phyloP scores from a whole-genome alignment of 2,329 filamentous ascomycete species.

The Alternaria angustiovoidea region DNA sequence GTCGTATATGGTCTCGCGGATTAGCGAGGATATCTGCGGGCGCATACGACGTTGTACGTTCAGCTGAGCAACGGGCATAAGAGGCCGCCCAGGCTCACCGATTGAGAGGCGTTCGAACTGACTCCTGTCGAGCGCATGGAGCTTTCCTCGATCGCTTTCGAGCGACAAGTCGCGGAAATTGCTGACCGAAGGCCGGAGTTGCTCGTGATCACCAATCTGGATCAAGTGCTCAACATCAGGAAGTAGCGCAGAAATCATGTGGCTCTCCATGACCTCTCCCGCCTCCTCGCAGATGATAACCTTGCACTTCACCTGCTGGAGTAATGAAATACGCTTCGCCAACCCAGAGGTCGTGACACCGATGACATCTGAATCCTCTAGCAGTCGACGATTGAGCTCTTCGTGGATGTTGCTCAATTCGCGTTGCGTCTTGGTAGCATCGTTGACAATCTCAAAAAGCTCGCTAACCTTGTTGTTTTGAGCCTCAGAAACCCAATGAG shows the following conservation, averaged over 20 bases:
- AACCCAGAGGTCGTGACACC: constrained; percentile 69
- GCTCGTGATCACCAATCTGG: constrained; percentile 70
- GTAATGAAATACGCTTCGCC: constrained; percentile 61
- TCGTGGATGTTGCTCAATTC: constrained; percentile 36
- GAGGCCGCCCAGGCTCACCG: constrained; percentile 28
- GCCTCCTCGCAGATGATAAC: constrained; percentile 74
- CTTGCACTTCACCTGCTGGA: constrained; percentile 62
- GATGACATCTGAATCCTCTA: constrained; percentile 60
- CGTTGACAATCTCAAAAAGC: constrained; percentile 22
- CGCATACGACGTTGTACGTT: constrained; percentile 71
- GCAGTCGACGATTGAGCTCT: constrained; percentile 52
- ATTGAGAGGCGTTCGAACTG: constrained; percentile 67
- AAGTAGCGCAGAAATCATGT: constrained; percentile 66
- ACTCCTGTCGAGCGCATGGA: constrained; percentile 66
- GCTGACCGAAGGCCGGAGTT: constrained; percentile 67
- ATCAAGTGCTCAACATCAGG: constrained; percentile 69
- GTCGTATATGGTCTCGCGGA: constrained; percentile 67
- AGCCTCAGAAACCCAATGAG: constrained; percentile 27
- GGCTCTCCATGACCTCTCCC: constrained; percentile 71
- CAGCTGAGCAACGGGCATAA: constrained; percentile 50
- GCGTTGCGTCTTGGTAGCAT: constrained; percentile 15
- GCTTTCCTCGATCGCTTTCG: constrained; percentile 57
- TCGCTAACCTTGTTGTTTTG: constrained; percentile 18
- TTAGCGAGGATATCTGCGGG: constrained; percentile 66
- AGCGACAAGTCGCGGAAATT: constrained; percentile 62